Evolutionary conservation across 2,329 filamentous ascomycete genomes (phyloP).

Genomic region (Aspergillus ochraceoroseus): DNA sequence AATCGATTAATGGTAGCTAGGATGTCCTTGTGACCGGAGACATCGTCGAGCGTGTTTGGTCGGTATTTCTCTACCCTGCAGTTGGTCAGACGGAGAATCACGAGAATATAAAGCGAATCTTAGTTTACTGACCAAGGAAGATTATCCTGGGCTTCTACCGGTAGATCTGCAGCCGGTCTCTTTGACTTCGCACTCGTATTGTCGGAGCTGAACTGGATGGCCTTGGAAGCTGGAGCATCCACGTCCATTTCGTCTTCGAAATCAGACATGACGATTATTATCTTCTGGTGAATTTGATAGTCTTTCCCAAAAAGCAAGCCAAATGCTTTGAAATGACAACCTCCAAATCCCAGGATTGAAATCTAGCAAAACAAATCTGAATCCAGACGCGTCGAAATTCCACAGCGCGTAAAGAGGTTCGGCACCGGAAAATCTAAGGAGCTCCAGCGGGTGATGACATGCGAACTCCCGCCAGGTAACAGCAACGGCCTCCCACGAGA

Average conservation of each 20-base stretch:
- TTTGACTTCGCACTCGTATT: conserved; percentile 74
- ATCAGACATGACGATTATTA: conserved; percentile 48
- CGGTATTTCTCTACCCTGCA: conserved; percentile 93
- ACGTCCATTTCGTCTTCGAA: conserved; percentile 65
- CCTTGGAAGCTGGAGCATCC: conserved; percentile 49
- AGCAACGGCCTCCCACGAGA: conserved; percentile 19
- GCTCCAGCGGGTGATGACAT: conserved; percentile 29
- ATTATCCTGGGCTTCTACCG: conserved; percentile 88
- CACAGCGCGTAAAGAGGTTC: conserved; percentile 41
- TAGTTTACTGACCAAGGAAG: conserved; percentile 67
- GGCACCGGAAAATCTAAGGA: conserved; percentile 37
- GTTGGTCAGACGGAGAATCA: conserved; percentile 17
- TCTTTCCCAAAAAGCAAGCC: neutral
- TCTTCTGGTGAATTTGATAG: neutral
- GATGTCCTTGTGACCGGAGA: conserved; percentile 95
- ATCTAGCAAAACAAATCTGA: too few species aligned
- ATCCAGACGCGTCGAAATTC: conserved; percentile 30
- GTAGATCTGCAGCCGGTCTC: conserved; percentile 83
- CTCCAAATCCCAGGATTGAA: too few species aligned
- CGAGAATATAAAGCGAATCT: neutral
- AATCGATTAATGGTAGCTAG: conserved; percentile 97
- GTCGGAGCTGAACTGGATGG: conserved; percentile 67
- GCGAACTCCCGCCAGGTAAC: conserved; percentile 16
- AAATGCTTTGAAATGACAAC: too few species aligned
- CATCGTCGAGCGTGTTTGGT: conserved; percentile 80